Evolutionary conservation across 1,284 basidiomycete species (phyloP).

Genomic region (Ceratobasidium sp.): DNA sequence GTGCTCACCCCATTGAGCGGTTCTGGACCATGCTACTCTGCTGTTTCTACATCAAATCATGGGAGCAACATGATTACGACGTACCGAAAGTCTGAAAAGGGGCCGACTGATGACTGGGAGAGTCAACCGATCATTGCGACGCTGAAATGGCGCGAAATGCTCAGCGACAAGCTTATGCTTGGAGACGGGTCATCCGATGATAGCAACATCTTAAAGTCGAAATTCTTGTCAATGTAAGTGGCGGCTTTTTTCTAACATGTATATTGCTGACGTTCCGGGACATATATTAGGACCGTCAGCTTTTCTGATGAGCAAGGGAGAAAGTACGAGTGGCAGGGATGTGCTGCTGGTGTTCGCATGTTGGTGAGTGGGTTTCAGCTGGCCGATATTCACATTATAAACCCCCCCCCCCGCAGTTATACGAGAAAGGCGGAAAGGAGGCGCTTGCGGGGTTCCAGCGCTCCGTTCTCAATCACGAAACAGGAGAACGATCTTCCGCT

Average conservation of each 20-base stretch:
- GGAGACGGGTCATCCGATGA: background rate
- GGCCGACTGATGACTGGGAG: constrained; percentile 10
- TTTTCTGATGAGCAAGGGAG: constrained; percentile 39
- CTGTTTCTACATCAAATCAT: background rate
- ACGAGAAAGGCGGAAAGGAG: constrained; percentile 11
- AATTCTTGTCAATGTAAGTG: background rate
- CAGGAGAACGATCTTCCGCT: background rate
- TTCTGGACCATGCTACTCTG: constrained; percentile 1
- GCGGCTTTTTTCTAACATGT: background rate
- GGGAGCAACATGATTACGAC: background rate
- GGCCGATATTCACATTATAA: too few species aligned
- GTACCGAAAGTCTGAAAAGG: constrained; percentile 4
- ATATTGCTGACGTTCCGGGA: background rate
- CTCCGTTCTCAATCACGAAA: background rate
- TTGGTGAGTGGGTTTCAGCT: background rate
- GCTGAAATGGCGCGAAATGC: background rate
- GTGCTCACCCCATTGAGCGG: constrained; percentile 2
- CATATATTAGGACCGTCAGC: constrained; percentile 2
- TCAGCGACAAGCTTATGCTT: constrained; percentile 9
- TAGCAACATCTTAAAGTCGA: constrained; percentile 1
- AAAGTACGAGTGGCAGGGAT: constrained; percentile 37
- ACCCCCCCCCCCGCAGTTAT: background rate
- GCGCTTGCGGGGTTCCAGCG: constrained; percentile 2
- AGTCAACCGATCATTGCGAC: constrained; percentile 8
- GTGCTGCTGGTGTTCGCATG: constrained; percentile 19